Conservation (phyloP, 257 asterid species). For the Forsythia suspensa region DNA sequence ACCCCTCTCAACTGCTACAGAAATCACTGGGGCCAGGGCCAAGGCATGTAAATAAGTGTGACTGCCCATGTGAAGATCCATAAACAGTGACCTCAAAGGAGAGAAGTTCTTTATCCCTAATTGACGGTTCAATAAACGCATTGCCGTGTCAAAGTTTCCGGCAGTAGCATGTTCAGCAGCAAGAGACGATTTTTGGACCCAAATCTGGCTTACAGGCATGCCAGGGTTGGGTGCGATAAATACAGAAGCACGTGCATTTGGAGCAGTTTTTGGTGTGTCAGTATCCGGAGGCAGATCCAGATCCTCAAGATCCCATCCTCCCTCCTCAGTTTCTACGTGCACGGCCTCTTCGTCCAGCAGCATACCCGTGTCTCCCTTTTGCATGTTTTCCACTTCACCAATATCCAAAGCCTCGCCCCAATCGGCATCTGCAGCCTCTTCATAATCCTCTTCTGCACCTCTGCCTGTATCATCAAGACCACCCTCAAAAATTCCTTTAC, state of each 20-base stretch:
- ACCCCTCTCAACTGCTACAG: conserved; percentile 79
- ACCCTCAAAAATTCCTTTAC: conserved; percentile 80
- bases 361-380: conserved; percentile 48
- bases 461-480: conserved; percentile 58
- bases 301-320: conserved; percentile 98
- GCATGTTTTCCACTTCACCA: conserved; percentile 58
- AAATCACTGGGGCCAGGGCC: conserved; percentile 65
- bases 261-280: conserved; percentile 66
- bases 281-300: conserved; percentile 84
- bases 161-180: conserved; percentile 98
- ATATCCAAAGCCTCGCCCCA: conserved; percentile 72
- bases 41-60: conserved; percentile 75
- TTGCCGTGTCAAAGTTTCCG: conserved; percentile 89
- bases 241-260: conserved; percentile 56
- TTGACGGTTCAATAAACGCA: conserved; percentile 87
- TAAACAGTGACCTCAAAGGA: conserved; percentile 62
- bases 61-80: conserved; percentile 78
- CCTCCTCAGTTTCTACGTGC: conserved; percentile 55
- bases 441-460: conserved; percentile 51
- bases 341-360: conserved; percentile 51
- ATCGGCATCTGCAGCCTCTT: conserved; percentile 66
- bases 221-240: conserved; percentile 82
- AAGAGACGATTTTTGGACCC: conserved; percentile 87
- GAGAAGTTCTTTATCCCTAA: conserved; percentile 70
- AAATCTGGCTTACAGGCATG: conserved; percentile 91